Conservation (phyloP, 495 filamentous ascomycete species). For the Aspergillus indologenus region DNA sequence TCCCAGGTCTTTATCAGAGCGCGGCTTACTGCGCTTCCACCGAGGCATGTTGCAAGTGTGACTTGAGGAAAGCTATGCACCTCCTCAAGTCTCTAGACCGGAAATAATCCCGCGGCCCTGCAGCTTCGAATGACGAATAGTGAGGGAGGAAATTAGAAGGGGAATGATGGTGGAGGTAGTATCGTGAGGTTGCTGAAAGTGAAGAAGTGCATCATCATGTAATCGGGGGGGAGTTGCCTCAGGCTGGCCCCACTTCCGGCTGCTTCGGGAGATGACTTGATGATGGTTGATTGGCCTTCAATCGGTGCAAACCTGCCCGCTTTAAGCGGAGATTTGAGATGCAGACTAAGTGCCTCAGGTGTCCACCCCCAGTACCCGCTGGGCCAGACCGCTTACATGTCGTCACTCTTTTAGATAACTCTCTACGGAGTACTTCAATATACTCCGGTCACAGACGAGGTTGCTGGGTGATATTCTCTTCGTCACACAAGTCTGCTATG, state of each 20-base stretch:
- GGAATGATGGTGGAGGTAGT: neutral
- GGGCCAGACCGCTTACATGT: conserved; percentile 1
- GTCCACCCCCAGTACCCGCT: neutral
- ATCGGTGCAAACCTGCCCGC: neutral
- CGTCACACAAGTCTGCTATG: neutral
- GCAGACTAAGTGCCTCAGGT: neutral
- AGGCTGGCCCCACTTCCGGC: neutral
- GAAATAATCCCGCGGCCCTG: neutral
- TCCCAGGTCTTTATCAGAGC: conserved; percentile 13
- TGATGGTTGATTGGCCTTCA: neutral
- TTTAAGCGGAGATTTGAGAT: neutral
- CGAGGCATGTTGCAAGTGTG: conserved; percentile 20
- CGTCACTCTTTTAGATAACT: neutral
- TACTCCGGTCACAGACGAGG: neutral
- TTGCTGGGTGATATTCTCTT: neutral
- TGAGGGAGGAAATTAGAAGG: neutral
- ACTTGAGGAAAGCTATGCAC: neutral
- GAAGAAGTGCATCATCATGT: conserved; percentile 3
- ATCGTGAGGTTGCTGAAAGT: conserved; percentile 1
- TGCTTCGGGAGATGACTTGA: neutral
- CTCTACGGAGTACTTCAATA: neutral
- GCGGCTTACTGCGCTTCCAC: conserved; percentile 28
- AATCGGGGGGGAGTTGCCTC: neutral
- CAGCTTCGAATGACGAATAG: neutral
- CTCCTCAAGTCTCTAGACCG: neutral